Conservation (phyloP, 371 early-diverging fungal species). For the Haplosporangium sp. region DNA sequence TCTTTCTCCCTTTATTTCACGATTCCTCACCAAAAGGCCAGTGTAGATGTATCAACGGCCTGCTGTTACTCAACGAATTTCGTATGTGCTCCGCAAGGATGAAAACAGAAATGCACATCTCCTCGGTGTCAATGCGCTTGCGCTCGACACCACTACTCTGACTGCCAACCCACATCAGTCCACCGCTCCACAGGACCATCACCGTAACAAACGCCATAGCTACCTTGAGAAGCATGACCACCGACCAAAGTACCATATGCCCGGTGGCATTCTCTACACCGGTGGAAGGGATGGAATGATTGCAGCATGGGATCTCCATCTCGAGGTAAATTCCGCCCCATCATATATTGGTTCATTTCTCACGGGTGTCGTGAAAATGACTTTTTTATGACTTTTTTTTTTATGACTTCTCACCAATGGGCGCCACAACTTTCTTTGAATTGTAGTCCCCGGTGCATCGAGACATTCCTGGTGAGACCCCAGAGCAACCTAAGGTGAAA, state of each 20-base stretch:
- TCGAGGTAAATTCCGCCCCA: slow-evolving; percentile 49
- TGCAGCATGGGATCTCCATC: slow-evolving; percentile 86
- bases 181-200: neutral
- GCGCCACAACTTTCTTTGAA: neutral
- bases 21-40: neutral
- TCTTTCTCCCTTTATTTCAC: neutral
- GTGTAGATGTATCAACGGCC: slow-evolving; percentile 51
- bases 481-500: slow-evolving; percentile 45
- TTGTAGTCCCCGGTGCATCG: slow-evolving; percentile 40
- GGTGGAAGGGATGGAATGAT: slow-evolving; percentile 93
- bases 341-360: neutral
- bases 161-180: slow-evolving; percentile 10
- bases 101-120: slow-evolving; percentile 69
- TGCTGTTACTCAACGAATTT: slow-evolving; percentile 56
- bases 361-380: neutral
- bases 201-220: slow-evolving; percentile 7
- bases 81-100: slow-evolving; percentile 67
- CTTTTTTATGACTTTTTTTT: neutral
- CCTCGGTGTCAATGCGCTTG: slow-evolving; percentile 82
- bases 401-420: neutral
- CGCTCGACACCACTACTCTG: slow-evolving; percentile 64
- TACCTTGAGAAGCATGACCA: slow-evolving; percentile 1
- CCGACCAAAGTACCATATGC: slow-evolving; percentile 22
- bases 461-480: slow-evolving; percentile 46
- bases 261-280: slow-evolving; percentile 83